Evolutionary conservation across 2,329 filamentous ascomycete species (phyloP).

Genomic region (Lecanicillium sp.): DNA sequence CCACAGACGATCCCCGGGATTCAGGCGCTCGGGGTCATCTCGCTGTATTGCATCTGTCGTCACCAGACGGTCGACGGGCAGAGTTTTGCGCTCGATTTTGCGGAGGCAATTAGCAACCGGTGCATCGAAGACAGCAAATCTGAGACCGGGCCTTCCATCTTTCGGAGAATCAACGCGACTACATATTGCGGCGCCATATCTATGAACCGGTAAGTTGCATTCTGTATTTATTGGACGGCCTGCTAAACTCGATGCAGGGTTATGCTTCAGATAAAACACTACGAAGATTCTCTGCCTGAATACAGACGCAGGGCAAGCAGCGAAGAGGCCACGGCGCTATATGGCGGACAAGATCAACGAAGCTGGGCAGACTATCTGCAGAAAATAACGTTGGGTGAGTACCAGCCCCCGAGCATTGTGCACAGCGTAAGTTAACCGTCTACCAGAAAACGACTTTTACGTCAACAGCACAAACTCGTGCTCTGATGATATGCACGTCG

Average conservation of each 20-base stretch:
- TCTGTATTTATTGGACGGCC: not conserved
- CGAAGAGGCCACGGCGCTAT: too few relatives aligned
- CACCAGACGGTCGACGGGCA: not conserved
- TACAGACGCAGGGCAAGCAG: not conserved
- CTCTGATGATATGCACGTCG: not conserved
- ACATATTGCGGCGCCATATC: slow-evolving; percentile 9
- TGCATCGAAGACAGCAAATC: not conserved
- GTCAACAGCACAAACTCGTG: not conserved
- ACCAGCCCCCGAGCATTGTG: too few relatives aligned
- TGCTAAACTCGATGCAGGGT: not conserved
- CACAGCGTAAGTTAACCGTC: not conserved
- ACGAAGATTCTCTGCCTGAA: not conserved
- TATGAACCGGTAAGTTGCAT: not conserved
- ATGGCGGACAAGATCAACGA: not conserved
- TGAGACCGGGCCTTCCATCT: not conserved
- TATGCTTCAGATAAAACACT: not conserved
- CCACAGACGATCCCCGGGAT: not conserved
- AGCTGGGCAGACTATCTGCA: slow-evolving; percentile 3
- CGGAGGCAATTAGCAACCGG: not conserved
- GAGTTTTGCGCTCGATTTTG: not conserved
- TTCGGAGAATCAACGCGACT: not conserved
- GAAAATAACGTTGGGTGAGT: not conserved
- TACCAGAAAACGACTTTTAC: not conserved
- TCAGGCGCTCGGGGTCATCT: slow-evolving; percentile 4
- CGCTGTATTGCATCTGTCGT: not conserved